Evolutionary conservation across 2,329 filamentous ascomycete species (phyloP), one percentile per base, ranked within the genome.

Genomic region (Incumbomyces lentus): DNA sequence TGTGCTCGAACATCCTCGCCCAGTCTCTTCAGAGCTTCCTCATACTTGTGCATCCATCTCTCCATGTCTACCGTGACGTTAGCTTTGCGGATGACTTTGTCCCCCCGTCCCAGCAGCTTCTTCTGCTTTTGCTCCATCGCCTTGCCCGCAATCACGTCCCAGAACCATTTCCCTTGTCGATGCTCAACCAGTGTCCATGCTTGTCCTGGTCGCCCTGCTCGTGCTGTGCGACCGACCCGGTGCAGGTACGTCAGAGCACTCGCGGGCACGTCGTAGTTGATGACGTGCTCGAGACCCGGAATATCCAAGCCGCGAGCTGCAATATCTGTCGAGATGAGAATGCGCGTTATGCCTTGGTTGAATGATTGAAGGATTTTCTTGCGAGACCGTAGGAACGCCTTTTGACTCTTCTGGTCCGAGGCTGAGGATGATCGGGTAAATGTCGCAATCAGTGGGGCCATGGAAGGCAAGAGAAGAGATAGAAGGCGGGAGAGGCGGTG

Each of bases 221-320:
- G 81, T 5, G 92, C 92, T 10, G 92, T 98, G 67, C 92, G 83
- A 63, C 92, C 92, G 41, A 95, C 90, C 11, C 92, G 81, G 69
- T 98, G 92, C 55, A 98, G 92, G 64, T 98, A 98, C 65, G 95
- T 90, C 64, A 95, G 88, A 3, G 90, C 86, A 62, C 95, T 87
- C 19, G 89, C 81, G 0, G 92, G 92, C 1, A 96, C 79, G 62
- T 98, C 92, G 65, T 90, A 98, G 66, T 96, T 96, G 59, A 98
- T 70, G 2, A 98, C 92, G 16, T 96, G 68, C 47, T 78, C 82
- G 3, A 98, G 90, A 56, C 87, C 84, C 1, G 90, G 90, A 50
- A 98, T 95, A 68, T 98, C 92, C 3, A 98, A 77, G 73, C 92
- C 92, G 63, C 92, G 79, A 16, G 88, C 86, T 0, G 92, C 92